Evolutionary conservation across 768 basidiomycete genomes (phyloP).

Genomic region (Suillus subaureus): DNA sequence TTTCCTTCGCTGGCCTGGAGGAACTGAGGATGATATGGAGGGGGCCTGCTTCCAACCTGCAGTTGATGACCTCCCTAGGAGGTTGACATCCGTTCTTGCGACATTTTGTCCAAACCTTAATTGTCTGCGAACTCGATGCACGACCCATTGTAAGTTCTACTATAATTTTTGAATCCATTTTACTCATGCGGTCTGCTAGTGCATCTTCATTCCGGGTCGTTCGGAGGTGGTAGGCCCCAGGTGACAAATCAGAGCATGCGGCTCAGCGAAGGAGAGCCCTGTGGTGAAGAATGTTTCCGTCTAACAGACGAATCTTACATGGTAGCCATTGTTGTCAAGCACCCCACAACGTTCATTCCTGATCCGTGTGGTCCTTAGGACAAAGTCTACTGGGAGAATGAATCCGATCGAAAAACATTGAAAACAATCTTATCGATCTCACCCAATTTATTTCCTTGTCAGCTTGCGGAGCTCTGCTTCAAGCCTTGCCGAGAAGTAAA

Average conservation of each 20-base stretch:
- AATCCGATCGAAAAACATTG: constrained; percentile 24
- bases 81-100: constrained; percentile 34
- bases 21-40: constrained; percentile 6
- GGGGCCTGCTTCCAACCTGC: constrained; percentile 17
- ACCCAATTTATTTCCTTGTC: constrained; percentile 52
- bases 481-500: constrained; percentile 51
- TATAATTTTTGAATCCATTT: background rate
- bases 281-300: constrained; percentile 35
- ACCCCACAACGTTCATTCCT: background rate
- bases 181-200: background rate
- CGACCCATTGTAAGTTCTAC: constrained; percentile 36
- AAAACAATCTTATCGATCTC: constrained; percentile 41
- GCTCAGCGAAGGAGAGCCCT: constrained; percentile 31
- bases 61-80: constrained; percentile 30
- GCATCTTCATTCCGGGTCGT: background rate
- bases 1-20: constrained; percentile 39
- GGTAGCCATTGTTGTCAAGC: background rate
- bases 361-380: constrained; percentile 16
- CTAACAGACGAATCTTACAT: constrained; percentile 16
- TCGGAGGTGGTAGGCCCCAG: constrained; percentile 19
- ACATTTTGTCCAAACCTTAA: constrained; percentile 50
- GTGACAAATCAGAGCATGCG: constrained; percentile 26
- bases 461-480: constrained; percentile 49
- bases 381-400: constrained; percentile 28
- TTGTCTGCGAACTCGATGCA: constrained; percentile 45